Evolutionary conservation across 176 grass and related monocot genomes (phyloP).

Genomic region (Guadua angustifolia): DNA sequence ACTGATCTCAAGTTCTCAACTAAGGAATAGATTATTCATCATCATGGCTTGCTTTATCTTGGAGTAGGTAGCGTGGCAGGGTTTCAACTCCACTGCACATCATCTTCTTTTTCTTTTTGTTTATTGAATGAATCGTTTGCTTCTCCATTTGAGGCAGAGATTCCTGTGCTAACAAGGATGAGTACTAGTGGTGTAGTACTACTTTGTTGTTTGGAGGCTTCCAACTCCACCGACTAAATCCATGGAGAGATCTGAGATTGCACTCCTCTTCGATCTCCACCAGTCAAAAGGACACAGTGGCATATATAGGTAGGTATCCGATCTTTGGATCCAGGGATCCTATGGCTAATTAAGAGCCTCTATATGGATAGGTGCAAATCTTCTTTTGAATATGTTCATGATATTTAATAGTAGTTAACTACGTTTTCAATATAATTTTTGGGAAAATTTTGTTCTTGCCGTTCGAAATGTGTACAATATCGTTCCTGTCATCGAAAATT

Average conservation of each 20-base stretch:
- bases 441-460: too few species aligned
- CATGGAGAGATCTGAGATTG: constrained; percentile 35
- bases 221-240: constrained; percentile 58
- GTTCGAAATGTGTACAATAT: too few species aligned
- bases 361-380: too few species aligned
- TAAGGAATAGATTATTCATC: constrained; percentile 5
- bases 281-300: constrained; percentile 29
- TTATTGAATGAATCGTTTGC: constrained; percentile 32
- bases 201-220: constrained; percentile 21
- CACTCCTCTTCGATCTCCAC: neutral
- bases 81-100: neutral
- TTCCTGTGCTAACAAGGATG: constrained; percentile 34
- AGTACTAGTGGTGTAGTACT: neutral
- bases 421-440: too few species aligned
- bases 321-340: constrained; percentile 24
- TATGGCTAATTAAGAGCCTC: neutral
- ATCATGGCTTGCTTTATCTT: neutral
- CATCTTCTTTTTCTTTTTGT: neutral
- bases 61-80: constrained; percentile 39
- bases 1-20: constrained; percentile 30
- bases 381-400: too few species aligned
- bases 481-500: too few species aligned
- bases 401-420: too few species aligned
- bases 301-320: neutral
- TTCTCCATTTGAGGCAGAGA: constrained; percentile 53